phyloP scores from a whole-genome alignment of 2,329 filamentous ascomycete species.

The Metarhizium sp. region DNA sequence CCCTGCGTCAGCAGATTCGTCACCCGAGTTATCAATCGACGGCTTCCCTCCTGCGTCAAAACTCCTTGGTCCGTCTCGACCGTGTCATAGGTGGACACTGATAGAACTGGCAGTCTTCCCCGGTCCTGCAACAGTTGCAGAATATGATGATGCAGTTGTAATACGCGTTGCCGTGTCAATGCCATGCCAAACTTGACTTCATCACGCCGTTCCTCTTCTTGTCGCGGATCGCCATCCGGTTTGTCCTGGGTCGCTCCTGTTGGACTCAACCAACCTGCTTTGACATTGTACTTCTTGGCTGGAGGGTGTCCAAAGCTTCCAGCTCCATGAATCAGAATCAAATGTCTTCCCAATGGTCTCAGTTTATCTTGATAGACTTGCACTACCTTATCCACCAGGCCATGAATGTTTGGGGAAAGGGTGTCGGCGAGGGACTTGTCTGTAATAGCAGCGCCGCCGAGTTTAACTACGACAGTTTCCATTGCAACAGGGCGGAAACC shows the following conservation, averaged over 20 bases:
- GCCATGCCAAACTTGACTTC: too few relatives aligned
- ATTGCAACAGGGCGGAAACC: not conserved
- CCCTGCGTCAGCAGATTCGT: not conserved
- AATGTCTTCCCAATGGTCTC: not conserved
- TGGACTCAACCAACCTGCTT: too few relatives aligned
- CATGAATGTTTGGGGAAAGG: not conserved
- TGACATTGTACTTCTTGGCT: not conserved
- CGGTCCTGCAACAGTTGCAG: slow-evolving; percentile 1
- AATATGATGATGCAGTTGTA: slow-evolving; percentile 1
- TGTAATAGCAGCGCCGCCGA: slow-evolving; percentile 5
- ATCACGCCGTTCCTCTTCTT: too few relatives aligned
- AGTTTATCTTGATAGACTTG: not conserved
- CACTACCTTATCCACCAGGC: too few relatives aligned
- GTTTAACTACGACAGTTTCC: slow-evolving; percentile 2
- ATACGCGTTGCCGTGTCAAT: too few relatives aligned
- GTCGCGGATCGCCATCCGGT: too few relatives aligned
- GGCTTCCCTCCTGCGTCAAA: not conserved
- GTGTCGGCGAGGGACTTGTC: slow-evolving; percentile 1
- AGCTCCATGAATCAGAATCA: slow-evolving; percentile 3
- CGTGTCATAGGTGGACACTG: slow-evolving; percentile 3
- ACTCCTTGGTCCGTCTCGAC: slow-evolving; percentile 1
- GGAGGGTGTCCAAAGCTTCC: slow-evolving; percentile 4
- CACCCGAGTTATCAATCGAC: not conserved
- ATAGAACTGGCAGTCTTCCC: not conserved
- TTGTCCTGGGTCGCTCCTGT: too few relatives aligned